Conservation (phyloP, 345 rosid genomes). For the Syzygium aqueum region DNA sequence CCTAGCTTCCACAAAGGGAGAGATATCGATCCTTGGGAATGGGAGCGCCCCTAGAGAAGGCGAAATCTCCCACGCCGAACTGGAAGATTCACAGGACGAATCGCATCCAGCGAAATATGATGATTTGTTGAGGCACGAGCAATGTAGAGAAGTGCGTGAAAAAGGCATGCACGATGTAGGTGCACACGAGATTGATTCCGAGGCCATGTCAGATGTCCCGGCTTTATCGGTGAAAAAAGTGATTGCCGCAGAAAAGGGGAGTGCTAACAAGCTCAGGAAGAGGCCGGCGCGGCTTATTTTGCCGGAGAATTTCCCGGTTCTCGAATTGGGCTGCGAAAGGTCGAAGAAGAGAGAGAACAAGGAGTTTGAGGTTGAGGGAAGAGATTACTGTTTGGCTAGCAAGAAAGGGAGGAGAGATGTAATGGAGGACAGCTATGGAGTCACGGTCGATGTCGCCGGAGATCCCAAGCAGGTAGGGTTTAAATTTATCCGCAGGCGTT, state of each 20-base stretch:
- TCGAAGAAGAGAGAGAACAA: constrained; percentile 8
- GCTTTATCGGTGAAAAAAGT: not conserved
- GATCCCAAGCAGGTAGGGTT: constrained; percentile 32
- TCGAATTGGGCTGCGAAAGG: not conserved
- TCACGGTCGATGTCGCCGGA: constrained; percentile 26
- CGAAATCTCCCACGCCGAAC: not conserved
- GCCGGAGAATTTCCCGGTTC: constrained; percentile 10
- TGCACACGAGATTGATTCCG: not conserved
- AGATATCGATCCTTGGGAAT: not conserved
- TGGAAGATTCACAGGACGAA: not conserved
- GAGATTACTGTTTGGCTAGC: constrained; percentile 23
- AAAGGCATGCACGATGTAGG: not conserved
- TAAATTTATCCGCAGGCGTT: not conserved
- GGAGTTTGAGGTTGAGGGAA: constrained; percentile 29
- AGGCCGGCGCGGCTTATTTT: constrained; percentile 37
- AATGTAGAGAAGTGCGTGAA: not conserved
- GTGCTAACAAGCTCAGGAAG: constrained; percentile 11
- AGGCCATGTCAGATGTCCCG: not conserved
- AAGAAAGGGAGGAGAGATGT: constrained; percentile 39
- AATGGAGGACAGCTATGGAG: constrained; percentile 39
- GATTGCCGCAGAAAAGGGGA: not conserved
- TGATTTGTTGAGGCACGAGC: not conserved
- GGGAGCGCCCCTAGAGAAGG: not conserved
- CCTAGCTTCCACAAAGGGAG: not conserved
- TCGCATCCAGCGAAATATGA: not conserved